Base-by-base conservation (phyloP, 345 rosid species). In the Boechera stricta region DNA sequence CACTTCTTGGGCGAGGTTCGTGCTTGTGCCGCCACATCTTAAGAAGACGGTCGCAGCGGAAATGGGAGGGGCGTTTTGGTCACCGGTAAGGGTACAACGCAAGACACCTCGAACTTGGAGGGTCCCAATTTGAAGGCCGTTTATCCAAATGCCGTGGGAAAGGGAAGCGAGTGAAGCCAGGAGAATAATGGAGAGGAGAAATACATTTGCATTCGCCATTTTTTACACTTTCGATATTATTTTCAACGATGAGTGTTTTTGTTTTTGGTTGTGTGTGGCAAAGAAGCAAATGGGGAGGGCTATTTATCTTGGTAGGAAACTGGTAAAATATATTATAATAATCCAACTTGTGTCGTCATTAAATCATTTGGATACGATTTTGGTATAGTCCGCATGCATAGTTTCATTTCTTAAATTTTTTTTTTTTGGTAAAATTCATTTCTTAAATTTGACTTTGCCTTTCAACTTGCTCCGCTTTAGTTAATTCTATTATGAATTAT, bases 111-210 rank as follows among this genome's bases (percentile, higher is more conserved):
- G 64, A 59, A 59, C 45, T n/a, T 5, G 2, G 44, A 59, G 0
- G 7, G 45, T 18, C 1, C 64, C 4, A 59, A 59, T 59, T 59
- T 2, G 29, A 1, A 16, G 64, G 45, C 45, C 29, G 28, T 59
- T 35, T 36, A 59, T 8, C 1, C 18, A 2, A 59, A 59, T 45
- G 7, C 67, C 56, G 16, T 71, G 26, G 6, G 75, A 58, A 18
- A 13, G n/a, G 66, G 38, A 49, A 48, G 36, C 53, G 47, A 59
- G 38, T 33, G 56, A 58, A 57, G 75, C 75, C 24, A 48, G 47
- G 35, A 59, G 49, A 33, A 71, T 21, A 32, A 71, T 59, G n/a
- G 48, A 71, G 48, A 59, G 53, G 36, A 71, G 67, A 47, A 12
- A 47, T 9, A 21, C 35, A 45, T 48, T 66, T 49, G 58, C 6